These are phyloP conservation scores for Articulospora tetracladia DNA, from an alignment of 495 filamentous ascomycete genomes.

Conservation along the genomic window DNA sequence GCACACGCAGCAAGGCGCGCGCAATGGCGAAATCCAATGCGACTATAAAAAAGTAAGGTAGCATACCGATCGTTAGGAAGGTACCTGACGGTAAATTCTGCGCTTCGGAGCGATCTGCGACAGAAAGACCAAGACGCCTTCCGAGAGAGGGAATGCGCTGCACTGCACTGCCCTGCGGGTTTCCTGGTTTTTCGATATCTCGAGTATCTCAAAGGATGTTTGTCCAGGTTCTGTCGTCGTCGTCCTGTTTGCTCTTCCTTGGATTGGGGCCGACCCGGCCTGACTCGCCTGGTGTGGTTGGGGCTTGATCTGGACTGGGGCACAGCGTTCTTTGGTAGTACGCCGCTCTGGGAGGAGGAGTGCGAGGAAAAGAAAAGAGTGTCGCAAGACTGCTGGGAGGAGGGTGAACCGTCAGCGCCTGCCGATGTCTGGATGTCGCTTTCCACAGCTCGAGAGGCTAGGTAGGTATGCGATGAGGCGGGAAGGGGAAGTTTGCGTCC, in stretches of 20 bases:
- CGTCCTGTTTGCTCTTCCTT: not conserved
- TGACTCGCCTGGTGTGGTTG: not conserved
- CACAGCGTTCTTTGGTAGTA: not conserved
- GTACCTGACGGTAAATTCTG: not conserved
- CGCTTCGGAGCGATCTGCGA: not conserved
- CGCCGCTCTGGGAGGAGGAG: not conserved
- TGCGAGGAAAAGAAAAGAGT: too few species aligned
- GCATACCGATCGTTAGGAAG: not conserved
- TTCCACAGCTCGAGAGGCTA: not conserved
- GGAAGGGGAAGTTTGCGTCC: not conserved
- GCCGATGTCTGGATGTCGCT: not conserved
- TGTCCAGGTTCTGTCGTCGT: not conserved
- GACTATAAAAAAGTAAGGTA: not conserved
- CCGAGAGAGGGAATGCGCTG: not conserved
- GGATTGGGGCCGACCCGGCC: not conserved
- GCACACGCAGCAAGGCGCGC: not conserved
- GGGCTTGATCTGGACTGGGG: not conserved
- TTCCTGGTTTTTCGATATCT: not conserved
- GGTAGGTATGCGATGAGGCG: not conserved
- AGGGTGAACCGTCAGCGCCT: not conserved
- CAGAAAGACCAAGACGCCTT: not conserved
- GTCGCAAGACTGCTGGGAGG: too few species aligned
- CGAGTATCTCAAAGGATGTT: not conserved
- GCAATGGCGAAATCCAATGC: not conserved
- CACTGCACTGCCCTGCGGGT: not conserved